These are phyloP conservation scores for Globisporangium viniferum DNA, from an alignment of 352 stramenopile genomes.

Conservation along the genomic window DNA sequence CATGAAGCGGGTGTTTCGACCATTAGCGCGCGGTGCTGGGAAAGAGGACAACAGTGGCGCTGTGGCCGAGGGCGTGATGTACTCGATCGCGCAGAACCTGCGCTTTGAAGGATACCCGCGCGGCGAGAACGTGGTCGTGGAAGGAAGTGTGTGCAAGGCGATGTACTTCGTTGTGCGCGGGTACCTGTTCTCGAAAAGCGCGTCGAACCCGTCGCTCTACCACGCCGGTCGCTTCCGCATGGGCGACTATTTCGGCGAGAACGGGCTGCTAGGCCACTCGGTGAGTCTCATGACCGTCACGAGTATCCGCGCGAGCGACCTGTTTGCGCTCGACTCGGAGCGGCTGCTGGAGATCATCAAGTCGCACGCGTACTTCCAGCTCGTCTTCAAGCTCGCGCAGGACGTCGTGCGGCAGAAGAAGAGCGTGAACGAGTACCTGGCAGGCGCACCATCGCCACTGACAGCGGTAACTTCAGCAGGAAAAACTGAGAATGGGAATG, in stretches of 20 bases:
- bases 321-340: conserved; percentile 55
- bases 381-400: conserved; percentile 39
- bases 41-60: conserved; percentile 9
- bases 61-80: conserved; percentile 21
- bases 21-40: conserved; percentile 16
- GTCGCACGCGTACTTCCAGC: conserved; percentile 38
- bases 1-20: conserved; percentile 38
- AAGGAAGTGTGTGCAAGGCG: conserved; percentile 52
- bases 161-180: conserved; percentile 73
- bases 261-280: conserved; percentile 46
- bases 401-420: conserved; percentile 37
- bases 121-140: conserved; percentile 51
- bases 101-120: conserved; percentile 66
- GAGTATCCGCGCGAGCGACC: conserved; percentile 51
- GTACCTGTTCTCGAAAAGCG: conserved; percentile 47
- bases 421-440: conserved; percentile 27
- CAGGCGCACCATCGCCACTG: not conserved
- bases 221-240: conserved; percentile 38
- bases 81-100: conserved; percentile 43
- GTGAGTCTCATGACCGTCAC: conserved; percentile 53
- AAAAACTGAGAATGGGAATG: conserved; percentile 14
- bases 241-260: conserved; percentile 60
- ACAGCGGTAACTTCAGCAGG: not conserved
- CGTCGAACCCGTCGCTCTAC: conserved; percentile 47
- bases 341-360: conserved; percentile 39